A percentile compares a stretch with the other conserved stretches of the same genome.
Conservation (phyloP, 805 yeast genomes). For the Blastobotrys muscicola region DNA sequence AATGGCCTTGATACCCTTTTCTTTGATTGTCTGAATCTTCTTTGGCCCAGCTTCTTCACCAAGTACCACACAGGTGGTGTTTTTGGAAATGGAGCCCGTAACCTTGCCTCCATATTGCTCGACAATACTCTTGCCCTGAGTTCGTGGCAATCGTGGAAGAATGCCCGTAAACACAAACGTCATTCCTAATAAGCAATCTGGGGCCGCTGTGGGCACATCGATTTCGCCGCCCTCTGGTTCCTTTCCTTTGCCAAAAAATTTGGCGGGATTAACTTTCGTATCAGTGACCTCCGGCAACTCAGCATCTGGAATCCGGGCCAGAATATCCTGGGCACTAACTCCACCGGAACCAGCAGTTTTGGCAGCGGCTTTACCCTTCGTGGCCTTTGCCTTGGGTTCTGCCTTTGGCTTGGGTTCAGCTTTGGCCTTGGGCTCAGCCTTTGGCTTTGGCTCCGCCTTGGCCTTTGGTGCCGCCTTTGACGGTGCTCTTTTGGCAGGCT, state of each 20-base stretch:
- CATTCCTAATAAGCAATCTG: conserved; percentile 78
- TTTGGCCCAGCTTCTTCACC: conserved; percentile 97
- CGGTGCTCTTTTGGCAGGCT: not conserved
- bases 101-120: conserved; percentile 87
- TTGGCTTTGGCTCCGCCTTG: not conserved
- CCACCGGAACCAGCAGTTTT: conserved; percentile 6
- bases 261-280: conserved; percentile 43
- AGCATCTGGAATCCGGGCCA: conserved; percentile 66
- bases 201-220: conserved; percentile 65
- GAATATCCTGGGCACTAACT: conserved; percentile 42
- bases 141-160: conserved; percentile 70
- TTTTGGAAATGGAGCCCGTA: conserved; percentile 68
- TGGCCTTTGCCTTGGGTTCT: not conserved
- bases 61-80: conserved; percentile 79
- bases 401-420: conserved; percentile 4
- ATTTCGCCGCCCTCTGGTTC: conserved; percentile 4
- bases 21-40: conserved; percentile 74
- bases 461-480: not conserved
- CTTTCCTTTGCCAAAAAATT: conserved; percentile 44
- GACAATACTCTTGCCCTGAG: conserved; percentile 64
- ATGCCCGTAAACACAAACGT: conserved; percentile 92
- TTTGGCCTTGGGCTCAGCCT: not conserved
- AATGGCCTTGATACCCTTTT: conserved; percentile 66
- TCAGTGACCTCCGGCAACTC: conserved; percentile 45
- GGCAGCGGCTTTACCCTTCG: conserved; percentile 3